Evolutionary conservation across 495 filamentous ascomycete genomes (phyloP).

Genomic region (Penicillium subrubescens): DNA sequence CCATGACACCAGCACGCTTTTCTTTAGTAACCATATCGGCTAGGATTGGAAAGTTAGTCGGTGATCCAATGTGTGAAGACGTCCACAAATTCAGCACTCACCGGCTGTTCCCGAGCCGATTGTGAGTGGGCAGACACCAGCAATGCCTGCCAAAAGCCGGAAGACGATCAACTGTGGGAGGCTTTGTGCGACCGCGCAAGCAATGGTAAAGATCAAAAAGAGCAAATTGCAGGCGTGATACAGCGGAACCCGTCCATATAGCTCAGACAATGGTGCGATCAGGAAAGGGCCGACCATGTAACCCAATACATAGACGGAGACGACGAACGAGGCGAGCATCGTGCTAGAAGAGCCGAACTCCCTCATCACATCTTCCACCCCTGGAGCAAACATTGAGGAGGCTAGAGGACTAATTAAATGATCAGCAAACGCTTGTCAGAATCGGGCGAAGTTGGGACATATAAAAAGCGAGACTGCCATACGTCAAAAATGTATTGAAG

Average conservation of each 20-base stretch:
- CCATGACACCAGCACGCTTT: slow-evolving; percentile 29
- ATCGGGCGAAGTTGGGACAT: neutral
- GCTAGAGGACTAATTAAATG: neutral
- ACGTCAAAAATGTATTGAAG: slow-evolving; percentile 8
- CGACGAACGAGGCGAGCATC: neutral
- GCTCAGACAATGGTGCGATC: slow-evolving; percentile 8
- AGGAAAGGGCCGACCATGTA: slow-evolving; percentile 8
- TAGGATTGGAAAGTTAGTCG: slow-evolving; percentile 8
- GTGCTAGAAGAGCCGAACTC: neutral
- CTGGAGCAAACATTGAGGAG: slow-evolving; percentile 11
- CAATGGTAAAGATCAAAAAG: slow-evolving; percentile 8
- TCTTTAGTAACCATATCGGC: slow-evolving; percentile 30
- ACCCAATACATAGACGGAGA: slow-evolving; percentile 1
- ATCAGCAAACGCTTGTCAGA: neutral
- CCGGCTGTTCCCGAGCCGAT: slow-evolving; percentile 11
- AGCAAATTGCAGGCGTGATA: slow-evolving; percentile 8
- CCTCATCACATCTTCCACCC: slow-evolving; percentile 2
- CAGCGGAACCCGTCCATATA: slow-evolving; percentile 1
- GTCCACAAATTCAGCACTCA: neutral
- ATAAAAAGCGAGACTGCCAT: neutral
- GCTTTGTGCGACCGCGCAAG: neutral
- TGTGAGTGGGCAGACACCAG: neutral
- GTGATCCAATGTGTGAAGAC: no score
- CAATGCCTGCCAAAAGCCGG: slow-evolving; percentile 1
- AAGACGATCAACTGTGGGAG: slow-evolving; percentile 6